Percentiles rank a stretch among this genome's conserved stretches.
Evolutionary conservation across 2,329 filamentous ascomycete species (phyloP).

Genomic region (Penicillium hordei): DNA sequence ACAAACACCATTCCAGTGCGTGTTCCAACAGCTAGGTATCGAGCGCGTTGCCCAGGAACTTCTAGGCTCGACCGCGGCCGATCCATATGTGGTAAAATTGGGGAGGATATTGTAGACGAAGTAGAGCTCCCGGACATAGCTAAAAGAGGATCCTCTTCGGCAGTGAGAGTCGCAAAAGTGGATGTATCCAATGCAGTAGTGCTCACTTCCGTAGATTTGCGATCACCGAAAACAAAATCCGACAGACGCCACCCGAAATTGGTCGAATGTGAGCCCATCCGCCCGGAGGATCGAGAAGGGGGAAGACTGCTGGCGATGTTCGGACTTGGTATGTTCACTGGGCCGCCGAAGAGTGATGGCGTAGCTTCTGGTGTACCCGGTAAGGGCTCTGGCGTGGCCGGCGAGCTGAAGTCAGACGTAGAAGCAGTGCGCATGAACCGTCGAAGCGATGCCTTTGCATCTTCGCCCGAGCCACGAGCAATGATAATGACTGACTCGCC

Average conservation of each 20-base stretch:
- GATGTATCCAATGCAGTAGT: conserved; percentile 73
- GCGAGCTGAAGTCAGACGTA: conserved; percentile 27
- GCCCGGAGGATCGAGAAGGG: conserved; percentile 35
- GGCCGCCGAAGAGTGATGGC: conserved; percentile 54
- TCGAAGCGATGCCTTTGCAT: conserved; percentile 52
- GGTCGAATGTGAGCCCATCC: conserved; percentile 29
- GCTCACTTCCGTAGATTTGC: conserved; percentile 63
- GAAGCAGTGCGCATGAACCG: conserved; percentile 59
- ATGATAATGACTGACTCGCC: conserved; percentile 78
- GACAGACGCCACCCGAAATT: conserved; percentile 68
- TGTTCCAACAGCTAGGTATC: conserved; percentile 79
- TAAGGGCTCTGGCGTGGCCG: conserved; percentile 12
- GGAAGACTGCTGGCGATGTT: conserved; percentile 25
- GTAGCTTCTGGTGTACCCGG: conserved; percentile 20
- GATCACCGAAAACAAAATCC: conserved; percentile 60
- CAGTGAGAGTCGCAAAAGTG: conserved; percentile 66
- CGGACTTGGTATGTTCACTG: conserved; percentile 27
- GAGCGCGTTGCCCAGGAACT: conserved; percentile 79
- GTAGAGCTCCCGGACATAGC: conserved; percentile 56
- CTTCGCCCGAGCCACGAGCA: conserved; percentile 67
- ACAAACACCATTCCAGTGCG: conserved; percentile 72
- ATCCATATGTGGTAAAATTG: conserved; percentile 49
- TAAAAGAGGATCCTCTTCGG: conserved; percentile 75
- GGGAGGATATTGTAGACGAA: conserved; percentile 56
- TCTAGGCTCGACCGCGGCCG: conserved; percentile 52